Base-by-base conservation (phyloP, 2,329 filamentous ascomycete genomes). In the Beauveria scarabaeidicola region DNA sequence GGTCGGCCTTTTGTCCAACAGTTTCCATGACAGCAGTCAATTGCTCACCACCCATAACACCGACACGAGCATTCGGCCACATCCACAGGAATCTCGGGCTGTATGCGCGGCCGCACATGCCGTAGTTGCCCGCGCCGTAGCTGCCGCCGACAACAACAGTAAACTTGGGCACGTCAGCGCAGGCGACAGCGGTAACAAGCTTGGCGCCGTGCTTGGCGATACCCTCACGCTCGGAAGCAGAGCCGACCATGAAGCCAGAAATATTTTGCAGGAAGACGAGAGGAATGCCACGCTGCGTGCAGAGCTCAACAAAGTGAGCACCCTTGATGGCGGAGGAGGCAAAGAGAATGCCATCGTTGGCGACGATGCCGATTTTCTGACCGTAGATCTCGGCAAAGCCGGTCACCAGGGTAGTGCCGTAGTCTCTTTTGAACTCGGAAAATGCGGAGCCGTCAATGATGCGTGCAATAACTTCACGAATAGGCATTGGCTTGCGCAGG, bases 201-300 rank as follows among this genome's bases (percentile, higher is more conserved):
- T 99, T 97, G 6, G 94, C 94, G 44, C 94, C 94, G 69, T 97
- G 95, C 80, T 97, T 97, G 58, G 94, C 94, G 66, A 99, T 97
- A 13, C 94, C 94, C 56, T 93, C 93, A 58, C 89, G 88, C 75
- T 99, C 94, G 0, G 93, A 91, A 67, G 94, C 90, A 19, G 85
- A 83, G 47, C 94, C 94, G 36, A 99, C 94, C 94, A 99, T 99
- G 82, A 99, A 99, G 47, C 94, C 94, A 6, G 87, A 88, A 70
- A 99, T 97, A 73, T 99, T 97, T 73, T 99, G 94, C 21, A 99
- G 78, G 75, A 97, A 97, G 54, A 97, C 81, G 10, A 97, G 79
- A 1, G 94, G 93, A 60, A 97, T 89, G 58, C 90, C 86, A 60
- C 94, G 88, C 74, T 97, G 91, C 32, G 88, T 82, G 77, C 93